These are phyloP conservation scores for Ascochyta lentis DNA, from an alignment of 2,329 filamentous ascomycete genomes.

Conservation along the genomic window DNA sequence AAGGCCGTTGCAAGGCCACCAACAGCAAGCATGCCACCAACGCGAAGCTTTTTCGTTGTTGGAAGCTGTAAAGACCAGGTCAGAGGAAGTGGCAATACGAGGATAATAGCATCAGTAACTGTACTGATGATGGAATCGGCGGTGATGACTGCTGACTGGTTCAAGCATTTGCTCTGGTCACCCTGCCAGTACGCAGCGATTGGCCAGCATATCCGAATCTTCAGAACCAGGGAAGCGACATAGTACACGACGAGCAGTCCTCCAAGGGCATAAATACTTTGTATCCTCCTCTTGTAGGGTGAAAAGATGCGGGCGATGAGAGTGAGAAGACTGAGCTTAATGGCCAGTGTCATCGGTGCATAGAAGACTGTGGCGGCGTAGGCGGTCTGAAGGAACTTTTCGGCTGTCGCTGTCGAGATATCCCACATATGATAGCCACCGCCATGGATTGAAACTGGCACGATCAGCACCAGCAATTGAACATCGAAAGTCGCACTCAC, in stretches of 20 bases:
- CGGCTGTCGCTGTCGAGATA: neutral
- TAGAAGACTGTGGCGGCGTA: constrained; percentile 26
- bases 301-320: constrained; percentile 34
- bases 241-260: constrained; percentile 17
- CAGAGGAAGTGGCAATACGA: constrained; percentile 45
- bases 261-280: constrained; percentile 24
- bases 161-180: constrained; percentile 35
- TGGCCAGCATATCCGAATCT: constrained; percentile 22
- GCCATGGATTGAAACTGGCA: constrained; percentile 14
- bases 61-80: constrained; percentile 40
- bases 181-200: constrained; percentile 30
- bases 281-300: constrained; percentile 17
- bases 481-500: neutral
- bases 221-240: constrained; percentile 6
- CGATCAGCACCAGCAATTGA: neutral
- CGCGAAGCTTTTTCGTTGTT: constrained; percentile 43
- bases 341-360: constrained; percentile 25
- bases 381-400: constrained; percentile 12
- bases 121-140: constrained; percentile 43
- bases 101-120: constrained; percentile 45
- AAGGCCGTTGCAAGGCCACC: constrained; percentile 40
- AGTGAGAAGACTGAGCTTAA: constrained; percentile 33
- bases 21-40: constrained; percentile 39
- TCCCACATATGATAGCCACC: constrained; percentile 24
- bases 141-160: constrained; percentile 44